Evolutionary conservation across 345 rosid genomes (phyloP).

Genomic region (Cardamine resedifolia): DNA sequence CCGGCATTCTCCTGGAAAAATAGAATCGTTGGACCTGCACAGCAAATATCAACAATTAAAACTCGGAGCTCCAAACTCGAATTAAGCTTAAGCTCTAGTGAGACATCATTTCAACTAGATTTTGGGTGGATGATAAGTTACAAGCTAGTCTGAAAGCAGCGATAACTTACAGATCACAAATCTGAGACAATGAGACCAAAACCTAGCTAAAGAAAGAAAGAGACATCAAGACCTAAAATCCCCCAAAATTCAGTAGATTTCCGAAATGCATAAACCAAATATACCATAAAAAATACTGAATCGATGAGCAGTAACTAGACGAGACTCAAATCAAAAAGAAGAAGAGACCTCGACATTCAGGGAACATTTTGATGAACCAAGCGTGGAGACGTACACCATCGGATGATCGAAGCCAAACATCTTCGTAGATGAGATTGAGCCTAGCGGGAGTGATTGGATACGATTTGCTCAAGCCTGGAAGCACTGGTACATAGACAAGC

Average conservation of each 20-base stretch:
- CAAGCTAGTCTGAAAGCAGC: neutral
- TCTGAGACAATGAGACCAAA: neutral
- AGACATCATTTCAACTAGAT: neutral
- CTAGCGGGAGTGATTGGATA: conserved; percentile 82
- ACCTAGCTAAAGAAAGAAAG: conserved; percentile 3
- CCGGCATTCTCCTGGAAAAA: conserved; percentile 99
- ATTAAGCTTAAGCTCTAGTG: conserved; percentile 16
- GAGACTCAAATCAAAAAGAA: neutral
- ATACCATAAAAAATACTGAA: neutral
- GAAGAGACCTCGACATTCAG: conserved; percentile 70
- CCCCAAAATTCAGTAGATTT: conserved; percentile 4
- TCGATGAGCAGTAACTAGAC: neutral
- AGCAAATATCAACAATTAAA: conserved; percentile 21
- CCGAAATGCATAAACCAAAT: conserved; percentile 34
- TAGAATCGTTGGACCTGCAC: conserved; percentile 94
- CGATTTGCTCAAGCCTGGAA: conserved; percentile 87
- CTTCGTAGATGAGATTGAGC: conserved; percentile 77
- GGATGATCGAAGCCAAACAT: conserved; percentile 92
- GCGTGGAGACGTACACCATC: conserved; percentile 93
- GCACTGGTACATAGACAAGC: conserved; percentile 92
- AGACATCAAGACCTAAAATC: conserved; percentile 19
- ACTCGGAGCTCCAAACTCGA: neutral
- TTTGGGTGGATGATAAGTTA: neutral
- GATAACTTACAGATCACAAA: conserved; percentile 17
- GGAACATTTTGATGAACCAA: conserved; percentile 90